Evolutionary conservation across 306 rosid genomes (phyloP), one percentile per base, ranked within the genome.

Genomic region (Hippophae rhamnoides): DNA sequence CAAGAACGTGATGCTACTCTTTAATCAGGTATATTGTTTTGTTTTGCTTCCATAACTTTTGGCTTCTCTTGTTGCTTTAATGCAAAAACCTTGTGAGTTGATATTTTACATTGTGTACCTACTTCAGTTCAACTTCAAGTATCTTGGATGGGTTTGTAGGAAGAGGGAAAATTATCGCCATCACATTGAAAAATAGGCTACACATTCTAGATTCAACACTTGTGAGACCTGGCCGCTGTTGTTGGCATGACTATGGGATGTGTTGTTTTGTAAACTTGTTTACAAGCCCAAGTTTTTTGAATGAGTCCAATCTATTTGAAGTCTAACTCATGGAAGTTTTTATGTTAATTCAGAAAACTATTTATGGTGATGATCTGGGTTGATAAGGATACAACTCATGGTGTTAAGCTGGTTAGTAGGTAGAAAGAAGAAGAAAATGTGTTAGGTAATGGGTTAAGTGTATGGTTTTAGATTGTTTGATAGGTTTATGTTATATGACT

Each of bases 1-100:
- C 95, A 87, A 74, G 98, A 92, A 78, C 96, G 98, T 61, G 98
- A 92, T 61, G 96, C 98, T 62, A 92, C 98, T 66, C 98, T 92
- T 69, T n/a, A 92, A 92, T 76, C 98, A 92, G 98, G 98, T 92
- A 76, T 57, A 45, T 11, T 58, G 40, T 25, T 41, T 55, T n/a
- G 13, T 18, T 11, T 10, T 58, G 53, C 13, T 8, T 9, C 8
- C 47, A 5, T 26, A 7, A 9, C 8, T 14, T 41, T 46, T 44
- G 61, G 69, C 66, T 59, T 68, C 13, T 52, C 26, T 31, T 44
- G 6, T 54, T 46, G 48, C 42, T 52, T 27, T 63, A 51, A 38
- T 54, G 26, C 61, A 58, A 69, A 56, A 57, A 65, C 47, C 3
- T 13, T 78, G 64, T 52, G 41, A 54, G 59, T 61, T 79, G 66